Evolutionary conservation across 1,139 yeast genomes (phyloP), one percentile per base, ranked within the genome.

Genomic region (Blastobotrys proliferans): DNA sequence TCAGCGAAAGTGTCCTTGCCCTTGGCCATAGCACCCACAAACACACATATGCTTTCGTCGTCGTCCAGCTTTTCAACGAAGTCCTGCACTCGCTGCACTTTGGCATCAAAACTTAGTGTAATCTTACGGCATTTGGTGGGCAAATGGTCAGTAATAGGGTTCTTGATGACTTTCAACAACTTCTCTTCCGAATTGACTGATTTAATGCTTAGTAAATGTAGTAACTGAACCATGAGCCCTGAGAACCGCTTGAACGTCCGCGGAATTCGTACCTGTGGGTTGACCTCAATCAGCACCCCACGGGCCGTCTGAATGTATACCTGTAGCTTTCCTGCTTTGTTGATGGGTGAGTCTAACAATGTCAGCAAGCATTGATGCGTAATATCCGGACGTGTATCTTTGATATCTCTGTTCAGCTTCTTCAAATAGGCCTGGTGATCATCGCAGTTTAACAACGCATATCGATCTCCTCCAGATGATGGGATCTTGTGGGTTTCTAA

Each of bases 21-120:
- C 67, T 97, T 81, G 21, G 98, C 98, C 97, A 92, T 92, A 41
- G 98, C 96, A 61, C 98, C 98, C 38, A 92, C 97, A 65, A 92
- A 92, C 22, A 92, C 97, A 73, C 98, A 92, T 56, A 92, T 82
- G 62, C 96, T 85, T 67, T 92, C 96, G 60, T 87, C 94, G 2
- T 79, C 81, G 54, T 80, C 95, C 55, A 92, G 71, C 44, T 83
- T 83, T 32, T 70, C 68, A 35, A 90, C 92, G 63, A 86, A 90
- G 60, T 88, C 95, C 65, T 88, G 95, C 10, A 88, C 96, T 56
- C 88, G 76, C 55, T 77, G 77, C 38, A 92, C 84, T 51, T 86
- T 82, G 11, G 97, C 94, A 61, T 92, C 98, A 55, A 85, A 87
- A n/a, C 96, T 85, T 52, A 92, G 75, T 1, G 98, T 92, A 50